Evolutionary conservation across 306 rosid species (phyloP).

Genomic region (Dalbergia cultrata): DNA sequence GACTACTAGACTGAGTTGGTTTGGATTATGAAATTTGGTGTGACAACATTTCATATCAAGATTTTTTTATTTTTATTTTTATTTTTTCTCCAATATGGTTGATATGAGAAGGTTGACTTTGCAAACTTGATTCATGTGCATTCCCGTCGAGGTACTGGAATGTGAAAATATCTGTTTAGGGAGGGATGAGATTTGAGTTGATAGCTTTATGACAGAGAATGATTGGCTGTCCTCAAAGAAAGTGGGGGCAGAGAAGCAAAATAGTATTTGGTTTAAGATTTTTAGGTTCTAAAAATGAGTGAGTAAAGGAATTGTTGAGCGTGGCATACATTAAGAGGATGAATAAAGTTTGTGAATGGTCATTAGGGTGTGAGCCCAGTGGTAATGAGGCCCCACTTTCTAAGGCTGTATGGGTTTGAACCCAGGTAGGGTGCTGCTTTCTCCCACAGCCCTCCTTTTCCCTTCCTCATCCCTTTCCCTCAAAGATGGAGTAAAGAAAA

Average conservation of each 20-base stretch:
- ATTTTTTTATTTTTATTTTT: background rate
- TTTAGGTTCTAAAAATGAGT: background rate
- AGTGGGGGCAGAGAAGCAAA: background rate
- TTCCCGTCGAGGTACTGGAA: background rate
- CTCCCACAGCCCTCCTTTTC: background rate
- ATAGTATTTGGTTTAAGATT: background rate
- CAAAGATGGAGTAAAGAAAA: conserved; percentile 18
- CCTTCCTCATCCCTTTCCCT: background rate
- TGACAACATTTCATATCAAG: background rate
- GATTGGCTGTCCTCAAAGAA: conserved; percentile 10
- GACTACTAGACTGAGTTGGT: background rate
- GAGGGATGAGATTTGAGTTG: conserved; percentile 14
- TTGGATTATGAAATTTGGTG: conserved; percentile 21
- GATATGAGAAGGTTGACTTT: conserved; percentile 11
- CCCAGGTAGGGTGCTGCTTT: background rate
- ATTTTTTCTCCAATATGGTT: background rate
- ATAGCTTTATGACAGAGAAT: background rate
- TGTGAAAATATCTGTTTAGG: conserved; percentile 24
- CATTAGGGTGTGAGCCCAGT: conserved; percentile 5
- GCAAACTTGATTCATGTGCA: background rate
- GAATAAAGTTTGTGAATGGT: background rate
- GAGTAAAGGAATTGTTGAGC: conserved; percentile 12
- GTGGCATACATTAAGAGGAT: background rate
- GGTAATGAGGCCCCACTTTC: conserved; percentile 8
- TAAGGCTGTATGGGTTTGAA: background rate